These are phyloP conservation scores for Leucocoprinus birnbaumii DNA, from an alignment of 768 basidiomycete species.

Conservation along the genomic window DNA sequence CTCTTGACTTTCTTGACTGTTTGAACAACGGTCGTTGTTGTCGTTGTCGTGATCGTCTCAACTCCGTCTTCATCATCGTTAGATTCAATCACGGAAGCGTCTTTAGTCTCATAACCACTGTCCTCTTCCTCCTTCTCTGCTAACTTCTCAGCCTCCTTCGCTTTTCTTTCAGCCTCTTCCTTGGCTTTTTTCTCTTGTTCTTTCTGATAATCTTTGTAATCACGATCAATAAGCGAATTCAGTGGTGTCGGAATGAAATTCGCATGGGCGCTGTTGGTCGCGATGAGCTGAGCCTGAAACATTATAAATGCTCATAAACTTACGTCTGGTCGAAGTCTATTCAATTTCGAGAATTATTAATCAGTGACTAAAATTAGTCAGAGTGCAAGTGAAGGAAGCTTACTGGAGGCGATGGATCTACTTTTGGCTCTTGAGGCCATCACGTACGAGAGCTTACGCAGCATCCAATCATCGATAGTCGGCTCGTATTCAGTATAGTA, in stretches of 20 bases:
- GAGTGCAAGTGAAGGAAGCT: slow-evolving; percentile 14
- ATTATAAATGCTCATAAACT: slow-evolving; percentile 7
- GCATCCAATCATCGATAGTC: slow-evolving; percentile 28
- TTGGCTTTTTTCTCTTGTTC: slow-evolving; percentile 20
- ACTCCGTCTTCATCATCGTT: slow-evolving; percentile 16
- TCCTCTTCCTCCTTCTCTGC: not conserved
- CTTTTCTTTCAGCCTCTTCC: not conserved
- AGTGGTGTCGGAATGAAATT: slow-evolving; percentile 32
- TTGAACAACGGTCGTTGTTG: slow-evolving; percentile 24
- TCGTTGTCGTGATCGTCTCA: slow-evolving; percentile 24
- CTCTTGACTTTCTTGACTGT: slow-evolving; percentile 21
- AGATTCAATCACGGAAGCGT: not conserved
- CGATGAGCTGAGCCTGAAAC: slow-evolving; percentile 12
- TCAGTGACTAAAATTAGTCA: not conserved
- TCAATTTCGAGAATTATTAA: not conserved
- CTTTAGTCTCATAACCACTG: not conserved
- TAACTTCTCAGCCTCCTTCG: slow-evolving; percentile 25
- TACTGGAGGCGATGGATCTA: slow-evolving; percentile 45
- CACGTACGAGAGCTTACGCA: slow-evolving; percentile 37
- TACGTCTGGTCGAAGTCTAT: slow-evolving; percentile 34
- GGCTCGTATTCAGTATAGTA: slow-evolving; percentile 14
- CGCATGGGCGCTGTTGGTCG: slow-evolving; percentile 20
- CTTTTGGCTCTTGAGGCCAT: slow-evolving; percentile 43
- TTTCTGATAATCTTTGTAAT: slow-evolving; percentile 30
- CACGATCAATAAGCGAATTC: slow-evolving; percentile 30